Conservation (phyloP, 495 filamentous ascomycete genomes). For the Aspergillus heteromorphus region DNA sequence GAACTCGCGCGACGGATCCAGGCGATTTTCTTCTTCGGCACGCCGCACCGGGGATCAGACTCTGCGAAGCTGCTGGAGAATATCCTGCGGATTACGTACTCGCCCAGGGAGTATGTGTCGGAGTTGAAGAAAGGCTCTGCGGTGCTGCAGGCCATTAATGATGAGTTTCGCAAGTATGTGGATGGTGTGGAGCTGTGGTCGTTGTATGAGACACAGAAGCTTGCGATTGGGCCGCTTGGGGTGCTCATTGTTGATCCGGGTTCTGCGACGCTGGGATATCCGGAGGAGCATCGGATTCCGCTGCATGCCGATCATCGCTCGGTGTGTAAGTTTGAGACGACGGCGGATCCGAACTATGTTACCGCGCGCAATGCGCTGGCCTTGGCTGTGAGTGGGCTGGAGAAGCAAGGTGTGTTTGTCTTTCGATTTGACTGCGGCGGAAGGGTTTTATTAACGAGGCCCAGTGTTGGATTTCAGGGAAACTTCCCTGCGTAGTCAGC, state of each 20-base stretch:
- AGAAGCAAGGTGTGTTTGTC: too few species aligned
- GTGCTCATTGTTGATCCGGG: conserved; percentile 35
- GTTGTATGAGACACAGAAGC: conserved; percentile 33
- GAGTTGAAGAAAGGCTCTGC: conserved; percentile 13
- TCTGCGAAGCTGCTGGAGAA: conserved; percentile 35
- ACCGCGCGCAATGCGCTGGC: conserved; percentile 32
- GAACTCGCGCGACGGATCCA: conserved; percentile 30
- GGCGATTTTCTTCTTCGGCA: conserved; percentile 46
- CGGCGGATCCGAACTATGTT: conserved; percentile 37
- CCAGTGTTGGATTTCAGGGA: too few species aligned
- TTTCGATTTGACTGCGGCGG: too few species aligned
- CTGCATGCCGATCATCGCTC: conserved; percentile 44
- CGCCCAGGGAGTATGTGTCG: too few species aligned
- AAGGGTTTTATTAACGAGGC: too few species aligned
- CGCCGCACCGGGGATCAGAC: conserved; percentile 48
- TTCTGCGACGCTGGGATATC: conserved; percentile 42
- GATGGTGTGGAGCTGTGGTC: conserved; percentile 24
- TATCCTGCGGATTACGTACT: too few species aligned
- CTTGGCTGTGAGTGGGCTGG: conserved; percentile 11
- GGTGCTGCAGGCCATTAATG: conserved; percentile 23
- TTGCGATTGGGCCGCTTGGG: conserved; percentile 9
- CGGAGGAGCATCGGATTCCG: conserved; percentile 30
- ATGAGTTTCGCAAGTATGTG: conserved; percentile 22
- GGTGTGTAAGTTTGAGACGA: conserved; percentile 43
- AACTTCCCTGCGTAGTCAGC: neutral